Percentiles rank a stretch among this genome's conserved stretches.
Evolutionary conservation across 2,329 filamentous ascomycete genomes (phyloP).

Genomic region (Aspergillus intermedius): DNA sequence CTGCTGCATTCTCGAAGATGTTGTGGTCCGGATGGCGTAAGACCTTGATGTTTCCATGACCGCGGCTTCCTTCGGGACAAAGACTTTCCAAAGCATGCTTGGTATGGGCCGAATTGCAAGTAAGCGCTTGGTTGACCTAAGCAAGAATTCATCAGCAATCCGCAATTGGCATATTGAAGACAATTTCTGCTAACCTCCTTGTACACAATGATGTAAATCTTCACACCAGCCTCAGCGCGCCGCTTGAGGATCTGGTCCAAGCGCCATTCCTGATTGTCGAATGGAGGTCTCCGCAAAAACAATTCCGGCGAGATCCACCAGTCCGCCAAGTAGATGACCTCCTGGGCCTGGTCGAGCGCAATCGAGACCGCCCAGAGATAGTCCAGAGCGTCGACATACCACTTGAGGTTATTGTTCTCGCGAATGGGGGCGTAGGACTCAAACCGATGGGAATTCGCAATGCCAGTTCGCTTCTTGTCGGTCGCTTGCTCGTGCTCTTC

Average conservation of each 20-base stretch:
- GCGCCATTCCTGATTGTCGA: constrained; percentile 75
- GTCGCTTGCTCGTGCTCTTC: constrained; percentile 82
- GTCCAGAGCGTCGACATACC: constrained; percentile 93
- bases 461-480: constrained; percentile 69
- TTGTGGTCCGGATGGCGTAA: constrained; percentile 95
- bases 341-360: constrained; percentile 81
- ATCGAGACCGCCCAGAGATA: constrained; percentile 94
- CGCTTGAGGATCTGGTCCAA: constrained; percentile 82
- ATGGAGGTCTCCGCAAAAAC: constrained; percentile 74
- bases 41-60: constrained; percentile 79
- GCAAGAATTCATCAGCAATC: neutral
- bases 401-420: constrained; percentile 82
- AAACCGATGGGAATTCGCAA: constrained; percentile 72
- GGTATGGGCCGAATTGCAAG: constrained; percentile 88
- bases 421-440: constrained; percentile 84
- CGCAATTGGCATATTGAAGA: neutral
- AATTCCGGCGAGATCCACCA: constrained; percentile 97
- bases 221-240: constrained; percentile 83
- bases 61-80: constrained; percentile 73
- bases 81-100: constrained; percentile 76
- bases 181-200: constrained; percentile 55
- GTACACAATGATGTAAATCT: constrained; percentile 91
- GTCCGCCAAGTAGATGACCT: constrained; percentile 91
- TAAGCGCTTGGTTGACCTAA: constrained; percentile 64
- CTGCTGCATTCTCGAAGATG: constrained; percentile 82